Conservation (phyloP, 179 eudicot species). For the Beta corolliflora region DNA sequence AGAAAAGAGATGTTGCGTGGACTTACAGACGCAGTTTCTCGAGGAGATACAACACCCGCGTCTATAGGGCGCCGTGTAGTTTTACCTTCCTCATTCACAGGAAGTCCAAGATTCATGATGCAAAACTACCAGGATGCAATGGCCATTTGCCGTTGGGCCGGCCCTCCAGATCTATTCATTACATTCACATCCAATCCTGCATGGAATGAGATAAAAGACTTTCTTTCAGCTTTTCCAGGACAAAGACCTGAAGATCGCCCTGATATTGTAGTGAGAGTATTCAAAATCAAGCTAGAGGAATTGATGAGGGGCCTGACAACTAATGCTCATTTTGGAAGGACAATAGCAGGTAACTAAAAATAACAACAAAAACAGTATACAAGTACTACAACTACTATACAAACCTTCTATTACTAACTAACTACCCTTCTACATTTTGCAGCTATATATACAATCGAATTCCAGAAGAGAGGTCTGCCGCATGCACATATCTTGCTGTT, state of each 20-base stretch:
- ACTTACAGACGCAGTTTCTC: background rate
- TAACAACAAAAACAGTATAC: too few relatives aligned
- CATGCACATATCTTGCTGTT: conserved; percentile 31
- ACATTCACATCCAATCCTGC: conserved; percentile 38
- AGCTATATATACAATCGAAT: conserved; percentile 30
- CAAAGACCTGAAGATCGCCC: conserved; percentile 15
- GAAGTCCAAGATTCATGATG: conserved; percentile 28
- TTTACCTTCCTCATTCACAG: conserved; percentile 24
- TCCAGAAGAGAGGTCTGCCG: conserved; percentile 31
- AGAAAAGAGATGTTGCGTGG: conserved; percentile 9
- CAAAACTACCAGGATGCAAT: conserved; percentile 42
- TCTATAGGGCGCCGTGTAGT: background rate
- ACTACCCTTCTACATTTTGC: background rate
- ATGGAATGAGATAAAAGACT: conserved; percentile 24
- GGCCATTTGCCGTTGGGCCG: conserved; percentile 23
- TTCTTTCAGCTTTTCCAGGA: background rate
- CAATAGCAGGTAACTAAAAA: conserved; percentile 16
- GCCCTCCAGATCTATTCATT: conserved; percentile 29
- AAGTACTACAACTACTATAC: too few relatives aligned
- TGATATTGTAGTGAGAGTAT: conserved; percentile 25
- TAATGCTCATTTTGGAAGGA: conserved; percentile 9
- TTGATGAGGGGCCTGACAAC: conserved; percentile 14
- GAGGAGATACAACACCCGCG: conserved; percentile 19
- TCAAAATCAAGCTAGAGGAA: conserved; percentile 30
- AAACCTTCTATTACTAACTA: background rate